Base-by-base conservation (phyloP, 2,329 filamentous ascomycete genomes). In the Ophidiomyces ophidiicola region DNA sequence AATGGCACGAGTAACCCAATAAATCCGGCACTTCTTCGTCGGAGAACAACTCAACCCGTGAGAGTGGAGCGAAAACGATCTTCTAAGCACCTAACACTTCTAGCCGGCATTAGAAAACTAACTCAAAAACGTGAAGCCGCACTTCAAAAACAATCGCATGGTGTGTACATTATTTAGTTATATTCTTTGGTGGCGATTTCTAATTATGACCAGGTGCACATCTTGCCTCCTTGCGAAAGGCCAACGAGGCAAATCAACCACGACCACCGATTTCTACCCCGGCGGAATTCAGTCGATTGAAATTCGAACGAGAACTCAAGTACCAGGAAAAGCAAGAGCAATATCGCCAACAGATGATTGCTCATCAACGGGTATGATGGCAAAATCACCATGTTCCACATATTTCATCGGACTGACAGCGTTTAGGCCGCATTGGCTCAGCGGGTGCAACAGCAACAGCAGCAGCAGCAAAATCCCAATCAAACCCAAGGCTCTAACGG, bases 41-140 rank as follows among this genome's bases (percentile, higher is more conserved):
- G 85, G 45, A 74, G 80, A 19, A 92, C 84, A 0, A 77, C 80
- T 0, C 69, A 72, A 42, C 87, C 88, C 2, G 65, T 90, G 21
- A 74, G 84, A 36, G 88, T 98, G 4, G 88, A 96, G 53, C 76
- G 87, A 45, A 76, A 87, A 41, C 78, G 84, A 47, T 84, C 85
- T 47, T 82, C 86, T 46, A 84, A 86, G 54, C 84, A 94, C 54
- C 67, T 96, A 42, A 82, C 82, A 32, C 71, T 96, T 52, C 79
- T 98, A 49, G 88, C 96, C 60, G 83, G 83, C 2, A 94, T 96
- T 84, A 76, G 87, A 29, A 98, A 96, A 58, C 61, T 94, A 33
- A 87, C 87, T 1, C 92, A 94, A 68, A 96, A 94, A 62, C 76
- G 88, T 18, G 90, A 98, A 62, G 81, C 82, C 7, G 72, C 76